Evolutionary conservation across 1,284 basidiomycete species (phyloP).

Genomic region (Neonothopanus nambi): DNA sequence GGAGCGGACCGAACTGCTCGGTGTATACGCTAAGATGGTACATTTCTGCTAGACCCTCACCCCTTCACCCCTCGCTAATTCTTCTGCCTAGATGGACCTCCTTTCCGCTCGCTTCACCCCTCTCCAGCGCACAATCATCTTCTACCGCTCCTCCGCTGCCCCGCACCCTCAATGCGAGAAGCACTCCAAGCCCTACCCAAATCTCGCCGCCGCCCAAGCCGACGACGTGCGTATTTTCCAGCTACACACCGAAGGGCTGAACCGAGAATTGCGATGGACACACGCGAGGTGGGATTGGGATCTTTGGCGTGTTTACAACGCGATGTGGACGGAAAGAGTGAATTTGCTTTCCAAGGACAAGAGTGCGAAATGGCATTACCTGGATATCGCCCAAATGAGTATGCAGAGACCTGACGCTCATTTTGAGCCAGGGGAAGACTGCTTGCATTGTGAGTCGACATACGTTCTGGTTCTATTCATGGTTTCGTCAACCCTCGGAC

Average conservation of each 20-base stretch:
- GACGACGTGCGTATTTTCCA: constrained; percentile 1
- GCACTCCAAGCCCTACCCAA: too few species aligned
- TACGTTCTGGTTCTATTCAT: not conserved
- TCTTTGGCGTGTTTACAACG: constrained; percentile 7
- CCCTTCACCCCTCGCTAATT: not conserved
- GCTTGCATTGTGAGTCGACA: constrained; percentile 12
- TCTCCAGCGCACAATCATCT: constrained; percentile 6
- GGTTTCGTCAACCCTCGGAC: not conserved
- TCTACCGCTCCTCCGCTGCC: constrained; percentile 12
- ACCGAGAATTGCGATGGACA: not conserved
- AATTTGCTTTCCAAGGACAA: not conserved
- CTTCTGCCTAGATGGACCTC: constrained; percentile 3
- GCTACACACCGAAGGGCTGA: not conserved
- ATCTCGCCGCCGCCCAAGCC: not conserved
- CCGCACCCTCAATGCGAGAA: constrained; percentile 7
- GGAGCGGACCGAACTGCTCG: too few species aligned
- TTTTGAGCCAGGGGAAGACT: constrained; percentile 10
- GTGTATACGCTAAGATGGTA: too few species aligned
- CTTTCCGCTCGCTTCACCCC: constrained; percentile 4
- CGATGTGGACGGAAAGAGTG: not conserved
- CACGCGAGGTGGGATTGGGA: constrained; percentile 13
- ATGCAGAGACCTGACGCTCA: constrained; percentile 14
- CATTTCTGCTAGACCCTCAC: too few species aligned
- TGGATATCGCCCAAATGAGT: constrained; percentile 10
- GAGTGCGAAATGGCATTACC: constrained; percentile 10